Percentiles rank a stretch among this genome's conserved stretches.
These are phyloP conservation scores for Wallacemonas sp. DNA, from an alignment of 208 protist genomes.

Conservation along the genomic window DNA sequence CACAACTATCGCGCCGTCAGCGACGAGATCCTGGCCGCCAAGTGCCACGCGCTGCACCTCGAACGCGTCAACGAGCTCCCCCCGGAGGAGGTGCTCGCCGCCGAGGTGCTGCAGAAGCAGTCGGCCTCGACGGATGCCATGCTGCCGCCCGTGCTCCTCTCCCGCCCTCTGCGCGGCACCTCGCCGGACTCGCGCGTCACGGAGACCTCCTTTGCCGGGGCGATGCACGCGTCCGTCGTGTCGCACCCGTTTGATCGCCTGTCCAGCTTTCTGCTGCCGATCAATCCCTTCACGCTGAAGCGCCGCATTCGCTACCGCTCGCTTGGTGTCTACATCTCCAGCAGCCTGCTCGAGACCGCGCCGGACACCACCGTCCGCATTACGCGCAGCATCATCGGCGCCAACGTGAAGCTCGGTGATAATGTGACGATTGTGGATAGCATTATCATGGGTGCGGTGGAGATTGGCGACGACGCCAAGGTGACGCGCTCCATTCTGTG, in stretches of 20 bases:
- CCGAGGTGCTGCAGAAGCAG: slow-evolving; percentile 6
- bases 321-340: slow-evolving; percentile 46
- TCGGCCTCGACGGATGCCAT: not conserved
- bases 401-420: slow-evolving; percentile 58
- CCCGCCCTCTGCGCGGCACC: not conserved
- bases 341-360: slow-evolving; percentile 66
- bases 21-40: slow-evolving; percentile 69
- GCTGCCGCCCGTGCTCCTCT: not conserved
- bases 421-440: slow-evolving; percentile 70
- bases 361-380: slow-evolving; percentile 58
- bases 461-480: slow-evolving; percentile 58
- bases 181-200: not conserved
- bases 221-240: not conserved
- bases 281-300: slow-evolving; percentile 58
- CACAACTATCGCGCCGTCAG: slow-evolving; percentile 71
- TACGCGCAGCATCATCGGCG: slow-evolving; percentile 77
- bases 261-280: slow-evolving; percentile 37
- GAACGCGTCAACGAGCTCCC: slow-evolving; percentile 25
- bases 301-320: slow-evolving; percentile 27
- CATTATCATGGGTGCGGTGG: slow-evolving; percentile 70
- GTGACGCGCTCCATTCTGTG: slow-evolving; percentile 64
- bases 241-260: slow-evolving; percentile 23
- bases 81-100: not conserved
- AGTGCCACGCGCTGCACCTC: slow-evolving; percentile 49
- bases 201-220: not conserved